Evolutionary conservation across 106 monocot species (phyloP), one percentile per base, ranked within the genome.

Genomic region (Platanthera zijinensis): DNA sequence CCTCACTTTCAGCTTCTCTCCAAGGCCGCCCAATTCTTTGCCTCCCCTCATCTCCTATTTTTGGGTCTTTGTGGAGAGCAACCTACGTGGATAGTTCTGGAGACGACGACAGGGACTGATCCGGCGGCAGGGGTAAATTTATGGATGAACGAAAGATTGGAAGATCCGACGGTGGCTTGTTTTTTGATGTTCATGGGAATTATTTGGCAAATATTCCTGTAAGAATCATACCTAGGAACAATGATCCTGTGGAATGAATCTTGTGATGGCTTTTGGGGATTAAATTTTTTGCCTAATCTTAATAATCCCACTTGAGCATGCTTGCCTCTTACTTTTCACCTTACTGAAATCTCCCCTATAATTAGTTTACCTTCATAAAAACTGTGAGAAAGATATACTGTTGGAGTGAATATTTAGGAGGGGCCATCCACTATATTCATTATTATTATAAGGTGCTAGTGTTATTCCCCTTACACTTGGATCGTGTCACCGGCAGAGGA

Each of bases 211-310:
- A 73, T 30, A 80, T 90, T 78, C 87, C 84, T 66, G 90, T 90
- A 72, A 82, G 84, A 70, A 90, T 87, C 47, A 76, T 87, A 51
- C 90, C 90, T 13, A 82, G 90, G 52, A 90, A 87, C 80, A 90
- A 76, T 78, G 90, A 90, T 81, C 86, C 87, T 5, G 75, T 90
- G 12, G 48, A 68, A 57, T 61, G 48, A 75, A 66, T 73, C 7
- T 7, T 17, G 7, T 5, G 28, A 56, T 2, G 56, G 39, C 10
- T 19, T 7, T 15, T 11, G 25, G 46, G 71, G 71, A 9, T 71
- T 49, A n/a, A 21, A 64, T 64, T 21, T 5, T 69, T 11, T 69
- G 8, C 47, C 69, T 69, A 7, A n/a, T n/a, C n/a, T n/a, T n/a
- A n/a, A n/a, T n/a, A n/a, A 69, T 69, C 46, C 47, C 47, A 15